Percentiles rank a stretch among this genome's conserved stretches.
Conservation (phyloP, 108 stramenopile genomes). For the Seminavis robusta region DNA sequence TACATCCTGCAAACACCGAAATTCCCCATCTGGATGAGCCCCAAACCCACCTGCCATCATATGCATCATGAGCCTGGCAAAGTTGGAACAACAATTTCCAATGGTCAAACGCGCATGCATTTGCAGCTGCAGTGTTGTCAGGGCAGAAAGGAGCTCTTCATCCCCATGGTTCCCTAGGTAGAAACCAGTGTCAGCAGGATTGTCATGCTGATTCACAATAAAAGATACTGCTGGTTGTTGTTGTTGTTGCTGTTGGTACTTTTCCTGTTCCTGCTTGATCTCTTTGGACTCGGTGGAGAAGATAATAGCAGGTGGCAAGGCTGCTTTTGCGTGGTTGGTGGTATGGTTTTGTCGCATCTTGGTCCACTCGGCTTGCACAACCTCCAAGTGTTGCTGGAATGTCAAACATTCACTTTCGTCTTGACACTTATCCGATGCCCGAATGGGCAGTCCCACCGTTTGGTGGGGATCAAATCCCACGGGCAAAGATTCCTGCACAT, state of each 20-base stretch:
- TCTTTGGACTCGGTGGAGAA: constrained; percentile 33
- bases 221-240: constrained; percentile 7
- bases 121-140: constrained; percentile 35
- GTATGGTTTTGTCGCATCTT: neutral
- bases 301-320: constrained; percentile 13
- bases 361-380: constrained; percentile 20
- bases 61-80: constrained; percentile 37
- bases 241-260: neutral
- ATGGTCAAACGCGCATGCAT: constrained; percentile 18
- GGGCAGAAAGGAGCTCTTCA: constrained; percentile 23
- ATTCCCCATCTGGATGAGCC: constrained; percentile 8
- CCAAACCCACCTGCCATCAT: constrained; percentile 45
- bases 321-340: neutral
- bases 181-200: constrained; percentile 30
- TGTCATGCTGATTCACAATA: constrained; percentile 28
- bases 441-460: constrained; percentile 35
- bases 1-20: constrained; percentile 42
- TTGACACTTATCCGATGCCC: constrained; percentile 49
- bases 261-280: constrained; percentile 16
- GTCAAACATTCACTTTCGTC: constrained; percentile 39
- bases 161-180: neutral
- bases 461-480: constrained; percentile 4
- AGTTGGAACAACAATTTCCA: constrained; percentile 53
- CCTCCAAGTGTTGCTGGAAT: constrained; percentile 35
- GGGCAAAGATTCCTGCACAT: constrained; percentile 12